phyloP scores from a whole-genome alignment of 208 protist species.

The Ichthyophonus hoferi region DNA sequence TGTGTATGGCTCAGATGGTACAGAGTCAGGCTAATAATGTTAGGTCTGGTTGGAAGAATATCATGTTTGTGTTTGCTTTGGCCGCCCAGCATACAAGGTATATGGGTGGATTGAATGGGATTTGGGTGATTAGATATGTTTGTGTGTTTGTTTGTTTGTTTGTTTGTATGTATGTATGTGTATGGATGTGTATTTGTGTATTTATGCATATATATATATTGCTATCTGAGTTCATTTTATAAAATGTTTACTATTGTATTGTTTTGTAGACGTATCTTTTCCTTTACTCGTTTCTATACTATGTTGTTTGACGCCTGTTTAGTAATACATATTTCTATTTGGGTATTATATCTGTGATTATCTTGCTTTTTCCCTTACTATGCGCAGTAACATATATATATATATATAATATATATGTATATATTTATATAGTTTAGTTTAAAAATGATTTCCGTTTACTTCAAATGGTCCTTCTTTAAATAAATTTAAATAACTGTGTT shows the following conservation, averaged over 20 bases:
- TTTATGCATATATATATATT: background rate
- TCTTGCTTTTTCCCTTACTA: too few relatives aligned
- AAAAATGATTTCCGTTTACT: too few relatives aligned
- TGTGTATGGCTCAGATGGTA: conserved; percentile 44
- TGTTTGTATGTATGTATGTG: background rate
- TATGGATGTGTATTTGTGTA: background rate
- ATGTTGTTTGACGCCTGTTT: too few relatives aligned
- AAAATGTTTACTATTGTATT: background rate
- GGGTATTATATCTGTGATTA: too few relatives aligned
- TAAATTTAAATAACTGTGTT: too few relatives aligned
- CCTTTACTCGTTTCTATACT: background rate
- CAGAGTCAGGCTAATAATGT: background rate
- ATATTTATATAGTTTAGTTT: too few relatives aligned
- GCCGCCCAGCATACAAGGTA: conserved; percentile 4
- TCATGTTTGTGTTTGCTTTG: conserved; percentile 45
- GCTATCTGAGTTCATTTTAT: background rate
- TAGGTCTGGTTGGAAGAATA: conserved; percentile 47
- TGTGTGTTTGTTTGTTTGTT: background rate
- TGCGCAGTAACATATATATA: too few relatives aligned
- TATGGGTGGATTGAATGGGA: background rate
- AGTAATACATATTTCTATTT: too few relatives aligned
- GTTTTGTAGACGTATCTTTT: background rate
- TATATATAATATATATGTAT: too few relatives aligned
- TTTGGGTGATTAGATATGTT: background rate
- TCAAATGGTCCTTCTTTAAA: too few relatives aligned